Percentiles rank a stretch among this genome's conserved stretches.
These are phyloP conservation scores for Plantago major DNA, from an alignment of 257 asterid genomes.

Conservation along the genomic window DNA sequence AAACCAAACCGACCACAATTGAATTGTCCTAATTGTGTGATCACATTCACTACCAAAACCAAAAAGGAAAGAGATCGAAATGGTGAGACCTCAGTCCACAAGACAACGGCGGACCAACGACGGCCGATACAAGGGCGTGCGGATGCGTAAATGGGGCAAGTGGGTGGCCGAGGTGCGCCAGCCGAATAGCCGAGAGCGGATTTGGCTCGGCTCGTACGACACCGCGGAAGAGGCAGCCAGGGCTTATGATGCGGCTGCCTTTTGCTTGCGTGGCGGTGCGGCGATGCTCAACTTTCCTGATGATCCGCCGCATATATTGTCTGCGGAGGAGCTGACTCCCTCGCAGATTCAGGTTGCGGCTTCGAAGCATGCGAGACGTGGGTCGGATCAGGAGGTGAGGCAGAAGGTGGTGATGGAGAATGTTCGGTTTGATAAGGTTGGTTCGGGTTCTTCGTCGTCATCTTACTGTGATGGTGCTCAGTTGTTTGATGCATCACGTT, in stretches of 20 bases:
- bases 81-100: conserved; percentile 47
- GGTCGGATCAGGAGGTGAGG: conserved; percentile 22
- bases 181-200: conserved; percentile 66
- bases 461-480: no score
- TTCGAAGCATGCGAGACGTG: conserved; percentile 46
- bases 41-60: no score
- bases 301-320: conserved; percentile 40
- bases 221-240: conserved; percentile 75
- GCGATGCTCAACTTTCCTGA: conserved; percentile 59
- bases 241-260: conserved; percentile 71
- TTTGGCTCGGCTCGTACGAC: conserved; percentile 74
- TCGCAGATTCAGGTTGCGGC: conserved; percentile 64
- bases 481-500: no score
- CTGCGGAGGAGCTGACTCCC: conserved; percentile 35
- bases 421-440: no score
- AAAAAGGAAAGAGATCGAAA: conserved; percentile 7
- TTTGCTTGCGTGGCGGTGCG: conserved; percentile 58
- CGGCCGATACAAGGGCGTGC: conserved; percentile 57
- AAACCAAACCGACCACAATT: no score
- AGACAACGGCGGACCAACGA: conserved; percentile 25
- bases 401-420: no score
- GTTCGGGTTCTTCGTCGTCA: no score
- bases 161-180: conserved; percentile 85
- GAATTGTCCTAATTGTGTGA: no score
- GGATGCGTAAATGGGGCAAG: conserved; percentile 83